Percentiles rank a stretch among this genome's conserved stretches.
phyloP scores from a whole-genome alignment of 495 filamentous ascomycete genomes.

The Lichenothelia convexa region DNA sequence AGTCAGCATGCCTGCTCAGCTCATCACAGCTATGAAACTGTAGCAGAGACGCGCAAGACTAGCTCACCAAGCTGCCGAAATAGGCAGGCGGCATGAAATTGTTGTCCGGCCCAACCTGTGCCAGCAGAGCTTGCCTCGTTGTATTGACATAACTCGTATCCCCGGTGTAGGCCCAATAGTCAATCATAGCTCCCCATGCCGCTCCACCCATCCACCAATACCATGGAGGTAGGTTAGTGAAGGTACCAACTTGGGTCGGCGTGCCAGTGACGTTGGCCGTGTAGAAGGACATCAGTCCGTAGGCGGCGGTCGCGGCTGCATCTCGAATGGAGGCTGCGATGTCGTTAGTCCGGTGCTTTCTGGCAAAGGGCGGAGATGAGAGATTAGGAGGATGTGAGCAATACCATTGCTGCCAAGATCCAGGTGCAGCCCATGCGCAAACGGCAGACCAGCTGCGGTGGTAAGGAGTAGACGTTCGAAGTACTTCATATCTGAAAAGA shows the following conservation, averaged over 20 bases:
- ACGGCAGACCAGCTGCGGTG: too few species aligned
- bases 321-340: background rate
- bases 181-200: constrained; percentile 14
- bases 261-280: background rate
- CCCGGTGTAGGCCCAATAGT: constrained; percentile 14
- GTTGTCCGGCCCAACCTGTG: constrained; percentile 20
- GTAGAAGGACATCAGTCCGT: background rate
- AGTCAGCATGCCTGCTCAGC: background rate
- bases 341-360: too few species aligned
- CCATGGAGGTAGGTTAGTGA: too few species aligned
- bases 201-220: constrained; percentile 23
- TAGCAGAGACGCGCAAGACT: constrained; percentile 19
- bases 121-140: constrained; percentile 16
- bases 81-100: constrained; percentile 16
- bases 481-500: too few species aligned
- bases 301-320: background rate
- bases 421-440: too few species aligned
- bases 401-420: too few species aligned
- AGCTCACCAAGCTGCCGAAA: constrained; percentile 1
- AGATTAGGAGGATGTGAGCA: too few species aligned
- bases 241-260: constrained; percentile 1
- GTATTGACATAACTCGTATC: constrained; percentile 18
- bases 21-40: too few species aligned
- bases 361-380: too few species aligned
- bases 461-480: too few species aligned